phyloP scores from a whole-genome alignment of 768 basidiomycete genomes.

The Lenzites betulinus region DNA sequence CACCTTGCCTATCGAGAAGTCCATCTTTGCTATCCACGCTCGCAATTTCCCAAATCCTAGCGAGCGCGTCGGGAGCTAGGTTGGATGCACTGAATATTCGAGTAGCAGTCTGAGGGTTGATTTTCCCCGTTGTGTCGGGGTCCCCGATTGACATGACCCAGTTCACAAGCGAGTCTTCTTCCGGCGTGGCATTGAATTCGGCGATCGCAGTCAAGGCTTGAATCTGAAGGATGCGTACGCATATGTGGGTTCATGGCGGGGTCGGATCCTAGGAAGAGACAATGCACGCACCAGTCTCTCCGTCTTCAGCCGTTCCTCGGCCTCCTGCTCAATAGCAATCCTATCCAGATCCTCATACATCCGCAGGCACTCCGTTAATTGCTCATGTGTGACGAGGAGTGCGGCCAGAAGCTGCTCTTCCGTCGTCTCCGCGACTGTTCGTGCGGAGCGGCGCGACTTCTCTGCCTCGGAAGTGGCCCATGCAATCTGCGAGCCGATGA shows the following conservation, averaged over 20 bases:
- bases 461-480: slow-evolving; percentile 88
- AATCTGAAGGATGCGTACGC: background rate
- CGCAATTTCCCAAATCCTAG: slow-evolving; percentile 65
- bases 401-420: slow-evolving; percentile 77
- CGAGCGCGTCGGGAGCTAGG: slow-evolving; percentile 54
- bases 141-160: slow-evolving; percentile 40
- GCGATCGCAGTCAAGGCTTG: slow-evolving; percentile 13
- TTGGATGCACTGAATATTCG: slow-evolving; percentile 57
- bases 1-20: slow-evolving; percentile 50
- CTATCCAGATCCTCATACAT: slow-evolving; percentile 78
- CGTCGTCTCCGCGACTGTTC: slow-evolving; percentile 39
- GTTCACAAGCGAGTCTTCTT: slow-evolving; percentile 36
- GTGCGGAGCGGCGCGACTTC: slow-evolving; percentile 47
- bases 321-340: slow-evolving; percentile 55
- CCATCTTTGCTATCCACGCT: slow-evolving; percentile 60
- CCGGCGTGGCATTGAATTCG: slow-evolving; percentile 29
- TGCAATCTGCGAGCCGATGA: slow-evolving; percentile 84
- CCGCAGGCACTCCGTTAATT: slow-evolving; percentile 62
- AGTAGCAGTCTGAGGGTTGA: slow-evolving; percentile 55
- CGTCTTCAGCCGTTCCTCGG: slow-evolving; percentile 22
- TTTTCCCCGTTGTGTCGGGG: slow-evolving; percentile 43
- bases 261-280: background rate
- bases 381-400: slow-evolving; percentile 71
- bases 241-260: background rate
- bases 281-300: slow-evolving; percentile 21